A percentile compares a stretch with the other conserved stretches of the same genome.
These are phyloP conservation scores for Globisporangium irregulare DNA, from an alignment of 352 stramenopile genomes.

Conservation along the genomic window DNA sequence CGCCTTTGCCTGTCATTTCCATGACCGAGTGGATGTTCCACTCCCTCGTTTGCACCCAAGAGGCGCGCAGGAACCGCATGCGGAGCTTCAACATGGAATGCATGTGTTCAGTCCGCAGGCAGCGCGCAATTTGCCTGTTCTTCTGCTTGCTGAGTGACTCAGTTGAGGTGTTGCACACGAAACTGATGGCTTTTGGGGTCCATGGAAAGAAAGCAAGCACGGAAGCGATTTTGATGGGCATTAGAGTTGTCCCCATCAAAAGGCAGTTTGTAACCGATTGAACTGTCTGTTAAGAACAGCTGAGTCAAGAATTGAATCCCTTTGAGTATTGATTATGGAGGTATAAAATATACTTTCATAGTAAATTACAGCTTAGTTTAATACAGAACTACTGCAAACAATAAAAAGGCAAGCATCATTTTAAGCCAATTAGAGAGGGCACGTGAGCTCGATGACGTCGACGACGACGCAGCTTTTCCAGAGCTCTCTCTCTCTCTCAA, in stretches of 20 bases:
- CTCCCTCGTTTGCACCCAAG: background rate
- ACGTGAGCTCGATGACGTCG: conserved; percentile 1
- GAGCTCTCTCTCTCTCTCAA: too few relatives aligned
- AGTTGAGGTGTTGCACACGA: background rate
- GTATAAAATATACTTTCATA: background rate
- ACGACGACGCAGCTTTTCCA: conserved; percentile 1
- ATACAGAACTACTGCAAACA: background rate
- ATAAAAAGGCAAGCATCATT: background rate
- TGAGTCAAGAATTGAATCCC: background rate
- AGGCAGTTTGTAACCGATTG: background rate
- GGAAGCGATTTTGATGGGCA: background rate
- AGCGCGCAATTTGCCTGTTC: background rate
- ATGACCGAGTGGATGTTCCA: background rate
- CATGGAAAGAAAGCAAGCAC: conserved; percentile 10
- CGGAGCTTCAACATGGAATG: too few relatives aligned
- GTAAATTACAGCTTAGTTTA: background rate
- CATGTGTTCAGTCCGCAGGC: background rate
- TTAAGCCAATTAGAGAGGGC: background rate
- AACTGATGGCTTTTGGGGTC: background rate
- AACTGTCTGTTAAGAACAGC: background rate
- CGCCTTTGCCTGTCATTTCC: too few relatives aligned
- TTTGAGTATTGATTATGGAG: background rate
- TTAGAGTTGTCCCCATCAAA: background rate
- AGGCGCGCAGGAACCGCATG: background rate
- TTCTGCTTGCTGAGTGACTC: background rate